Percentiles rank a stretch among this genome's conserved stretches.
These are phyloP conservation scores for Fusarium aywerte DNA, from an alignment of 2,329 filamentous ascomycete genomes.

Conservation along the genomic window DNA sequence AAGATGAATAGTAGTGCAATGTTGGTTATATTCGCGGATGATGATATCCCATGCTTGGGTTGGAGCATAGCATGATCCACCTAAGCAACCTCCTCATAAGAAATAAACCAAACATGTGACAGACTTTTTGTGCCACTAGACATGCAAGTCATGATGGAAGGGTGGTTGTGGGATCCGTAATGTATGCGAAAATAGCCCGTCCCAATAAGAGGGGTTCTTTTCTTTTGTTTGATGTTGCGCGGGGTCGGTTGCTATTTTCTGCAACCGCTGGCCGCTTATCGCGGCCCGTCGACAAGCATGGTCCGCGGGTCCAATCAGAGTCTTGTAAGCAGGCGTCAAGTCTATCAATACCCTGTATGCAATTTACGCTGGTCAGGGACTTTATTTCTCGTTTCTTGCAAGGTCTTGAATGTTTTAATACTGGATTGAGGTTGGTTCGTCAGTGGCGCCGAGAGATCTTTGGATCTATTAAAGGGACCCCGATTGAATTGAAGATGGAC, in stretches of 20 bases:
- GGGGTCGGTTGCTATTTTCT: constrained; percentile 44
- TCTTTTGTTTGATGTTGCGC: constrained; percentile 1
- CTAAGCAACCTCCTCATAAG: constrained; percentile 15
- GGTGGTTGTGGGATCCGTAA: constrained; percentile 8
- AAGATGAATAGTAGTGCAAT: constrained; percentile 14
- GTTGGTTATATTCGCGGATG: constrained; percentile 3
- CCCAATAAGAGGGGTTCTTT: constrained; percentile 15
- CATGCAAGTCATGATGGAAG: constrained; percentile 39
- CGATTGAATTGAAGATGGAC: constrained; percentile 5
- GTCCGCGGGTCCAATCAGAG: constrained; percentile 33
- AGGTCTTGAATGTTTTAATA: constrained; percentile 23
- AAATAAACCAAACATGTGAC: constrained; percentile 17
- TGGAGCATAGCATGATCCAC: constrained; percentile 32
- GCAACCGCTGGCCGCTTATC: constrained; percentile 44
- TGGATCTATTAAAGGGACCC: constrained; percentile 20
- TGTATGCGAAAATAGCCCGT: constrained; percentile 13
- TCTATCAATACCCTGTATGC: constrained; percentile 7
- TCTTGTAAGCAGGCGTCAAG: constrained; percentile 2
- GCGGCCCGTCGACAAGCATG: constrained; percentile 36
- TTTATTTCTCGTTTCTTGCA: constrained; percentile 34
- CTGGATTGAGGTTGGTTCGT: constrained; percentile 26
- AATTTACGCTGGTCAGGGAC: constrained; percentile 18
- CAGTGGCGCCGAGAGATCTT: constrained; percentile 31
- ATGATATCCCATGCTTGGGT: constrained; percentile 5
- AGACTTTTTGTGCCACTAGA: constrained; percentile 19